These are phyloP conservation scores for Mycena filopes DNA, from an alignment of 768 basidiomycete species.

Conservation along the genomic window DNA sequence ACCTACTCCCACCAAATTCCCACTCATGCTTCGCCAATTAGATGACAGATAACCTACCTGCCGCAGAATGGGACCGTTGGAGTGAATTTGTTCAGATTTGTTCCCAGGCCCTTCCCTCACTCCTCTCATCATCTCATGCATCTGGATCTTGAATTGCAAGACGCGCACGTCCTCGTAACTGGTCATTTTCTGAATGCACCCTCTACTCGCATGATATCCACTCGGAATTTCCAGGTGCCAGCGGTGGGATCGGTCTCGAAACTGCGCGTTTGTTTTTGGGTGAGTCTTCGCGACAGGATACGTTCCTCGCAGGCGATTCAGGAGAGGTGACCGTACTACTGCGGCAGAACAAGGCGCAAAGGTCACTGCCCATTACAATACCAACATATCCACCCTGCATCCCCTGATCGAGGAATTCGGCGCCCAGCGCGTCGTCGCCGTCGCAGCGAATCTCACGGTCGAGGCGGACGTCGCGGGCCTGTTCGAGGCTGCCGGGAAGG, in stretches of 20 bases:
- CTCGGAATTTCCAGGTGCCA: slow-evolving; percentile 62
- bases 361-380: slow-evolving; percentile 79
- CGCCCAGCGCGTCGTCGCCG: slow-evolving; percentile 44
- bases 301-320: too few species aligned
- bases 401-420: slow-evolving; percentile 52
- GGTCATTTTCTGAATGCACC: slow-evolving; percentile 50
- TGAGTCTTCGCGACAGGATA: slow-evolving; percentile 38
- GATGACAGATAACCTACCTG: too few species aligned
- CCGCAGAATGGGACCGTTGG: too few species aligned
- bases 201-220: too few species aligned
- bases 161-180: slow-evolving; percentile 76
- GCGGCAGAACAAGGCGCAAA: slow-evolving; percentile 71
- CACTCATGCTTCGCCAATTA: too few species aligned
- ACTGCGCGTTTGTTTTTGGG: slow-evolving; percentile 67
- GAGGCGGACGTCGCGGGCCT: slow-evolving; percentile 64
- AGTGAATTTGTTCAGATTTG: too few species aligned
- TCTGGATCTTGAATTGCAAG: slow-evolving; percentile 67
- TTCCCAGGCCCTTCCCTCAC: too few species aligned
- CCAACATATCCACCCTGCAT: slow-evolving; percentile 54
- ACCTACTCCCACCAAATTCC: too few species aligned
- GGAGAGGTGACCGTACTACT: too few species aligned
- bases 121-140: too few species aligned
- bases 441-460: slow-evolving; percentile 68
- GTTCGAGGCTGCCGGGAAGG: slow-evolving; percentile 50
- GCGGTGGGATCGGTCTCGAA: slow-evolving; percentile 79